Evolutionary conservation across 306 rosid genomes (phyloP).

Genomic region (Cicer bijugum): DNA sequence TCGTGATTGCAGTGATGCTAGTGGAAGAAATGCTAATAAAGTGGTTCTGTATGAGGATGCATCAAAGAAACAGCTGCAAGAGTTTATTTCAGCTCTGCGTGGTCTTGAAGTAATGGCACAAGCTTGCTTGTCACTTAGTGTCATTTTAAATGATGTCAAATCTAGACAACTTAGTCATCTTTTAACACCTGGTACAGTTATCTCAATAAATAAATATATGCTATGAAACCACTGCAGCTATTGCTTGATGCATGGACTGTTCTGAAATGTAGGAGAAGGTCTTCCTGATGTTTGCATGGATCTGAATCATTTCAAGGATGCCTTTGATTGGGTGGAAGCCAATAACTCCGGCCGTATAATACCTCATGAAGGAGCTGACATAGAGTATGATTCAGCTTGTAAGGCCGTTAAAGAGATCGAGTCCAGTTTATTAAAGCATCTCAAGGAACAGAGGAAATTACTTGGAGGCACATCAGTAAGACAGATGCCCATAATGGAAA

Average conservation of each 20-base stretch:
- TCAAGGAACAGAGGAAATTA: constrained; percentile 70
- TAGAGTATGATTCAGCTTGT: constrained; percentile 83
- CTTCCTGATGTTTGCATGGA: constrained; percentile 65
- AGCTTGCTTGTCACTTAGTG: constrained; percentile 70
- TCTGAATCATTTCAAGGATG: constrained; percentile 80
- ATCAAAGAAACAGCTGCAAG: constrained; percentile 79
- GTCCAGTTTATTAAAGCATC: constrained; percentile 60
- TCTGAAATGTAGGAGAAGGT: constrained; percentile 64
- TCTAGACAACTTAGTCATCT: constrained; percentile 68
- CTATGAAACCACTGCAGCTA: constrained; percentile 21
- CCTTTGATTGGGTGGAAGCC: constrained; percentile 97
- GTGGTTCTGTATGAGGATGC: constrained; percentile 93
- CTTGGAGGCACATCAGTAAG: constrained; percentile 70
- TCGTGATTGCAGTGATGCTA: constrained; percentile 69
- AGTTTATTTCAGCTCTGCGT: constrained; percentile 75
- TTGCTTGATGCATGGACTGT: constrained; percentile 38
- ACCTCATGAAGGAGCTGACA: constrained; percentile 84
- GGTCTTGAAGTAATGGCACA: constrained; percentile 86
- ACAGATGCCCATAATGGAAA: constrained; percentile 43
- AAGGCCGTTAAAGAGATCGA: constrained; percentile 68
- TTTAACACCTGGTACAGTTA: constrained; percentile 74
- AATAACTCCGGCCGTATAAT: constrained; percentile 86
- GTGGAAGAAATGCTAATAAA: constrained; percentile 83
- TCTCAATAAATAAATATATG: constrained; percentile 9
- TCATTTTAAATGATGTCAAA: constrained; percentile 63